phyloP scores from a whole-genome alignment of 495 filamentous ascomycete genomes.

The Annulohypoxylon nitens region DNA sequence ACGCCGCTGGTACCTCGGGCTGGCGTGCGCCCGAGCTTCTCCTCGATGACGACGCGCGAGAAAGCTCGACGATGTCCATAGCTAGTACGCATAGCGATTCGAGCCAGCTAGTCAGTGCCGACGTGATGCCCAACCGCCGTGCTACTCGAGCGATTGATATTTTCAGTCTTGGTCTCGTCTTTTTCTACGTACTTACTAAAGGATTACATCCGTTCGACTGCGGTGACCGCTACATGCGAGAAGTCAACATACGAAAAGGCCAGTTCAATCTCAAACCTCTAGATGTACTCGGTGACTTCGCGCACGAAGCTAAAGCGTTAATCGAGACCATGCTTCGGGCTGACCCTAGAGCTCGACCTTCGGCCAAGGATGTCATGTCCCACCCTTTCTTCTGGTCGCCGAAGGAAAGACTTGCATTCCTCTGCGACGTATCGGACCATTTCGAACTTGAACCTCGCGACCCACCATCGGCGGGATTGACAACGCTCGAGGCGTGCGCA shows the following conservation, averaged over 20 bases:
- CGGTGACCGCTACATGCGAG: slow-evolving; percentile 91
- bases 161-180: slow-evolving; percentile 94
- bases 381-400: slow-evolving; percentile 97
- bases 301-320: slow-evolving; percentile 86
- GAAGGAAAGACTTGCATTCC: slow-evolving; percentile 88
- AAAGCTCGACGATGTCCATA: slow-evolving; percentile 50
- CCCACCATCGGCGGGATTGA: slow-evolving; percentile 76
- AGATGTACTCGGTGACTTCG: slow-evolving; percentile 79
- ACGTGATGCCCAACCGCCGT: slow-evolving; percentile 73
- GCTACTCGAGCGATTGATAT: slow-evolving; percentile 97
- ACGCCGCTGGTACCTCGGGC: slow-evolving; percentile 91
- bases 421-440: slow-evolving; percentile 93
- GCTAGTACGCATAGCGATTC: slow-evolving; percentile 62
- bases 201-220: slow-evolving; percentile 96
- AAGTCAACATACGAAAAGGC: slow-evolving; percentile 95
- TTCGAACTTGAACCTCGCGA: slow-evolving; percentile 92
- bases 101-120: slow-evolving; percentile 54
- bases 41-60: slow-evolving; percentile 74
- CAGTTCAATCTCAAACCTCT: slow-evolving; percentile 79
- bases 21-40: slow-evolving; percentile 97
- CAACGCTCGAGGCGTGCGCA: slow-evolving; percentile 64
- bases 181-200: slow-evolving; percentile 93
- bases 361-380: slow-evolving; percentile 80
- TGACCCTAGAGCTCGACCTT: slow-evolving; percentile 77
- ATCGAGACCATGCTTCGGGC: slow-evolving; percentile 84